Base-by-base conservation (phyloP, 1,284 basidiomycete genomes). In the Kwoniella shivajii region DNA sequence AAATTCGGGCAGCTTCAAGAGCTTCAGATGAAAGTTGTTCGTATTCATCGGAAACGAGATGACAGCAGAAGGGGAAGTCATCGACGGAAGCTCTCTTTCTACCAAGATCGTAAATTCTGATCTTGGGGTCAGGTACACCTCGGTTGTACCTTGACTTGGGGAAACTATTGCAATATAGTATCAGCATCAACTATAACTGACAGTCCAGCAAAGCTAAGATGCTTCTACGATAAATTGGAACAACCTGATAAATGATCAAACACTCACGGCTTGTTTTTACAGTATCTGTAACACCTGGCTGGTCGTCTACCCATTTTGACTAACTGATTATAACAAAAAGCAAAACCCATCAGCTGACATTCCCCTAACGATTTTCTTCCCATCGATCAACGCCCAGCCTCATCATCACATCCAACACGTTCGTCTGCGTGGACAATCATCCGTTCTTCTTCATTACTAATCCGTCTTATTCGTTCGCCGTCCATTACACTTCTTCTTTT, bases 1-100 rank as follows among this genome's bases (percentile, higher is more conserved):
- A 97, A 72, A 99, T 99, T 82, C 94, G 94, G 56, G 94, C 94
- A 42, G 95, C 95, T 82, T 99, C 95, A 60, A 98, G 88, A 50
- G 94, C 94, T 80, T 98, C 95, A 46, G 87, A 89, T 33, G 92
- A 95, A 56, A 98, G 85, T 78, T 99, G 94, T 80, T 99, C 94
- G 80, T 97, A 96, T 82, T 98, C 95, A 76, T 98, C 93, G 57
- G 93, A 98, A 63, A 98, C 95, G 60, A 98, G 84, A 81, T 96
- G 93, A 78, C 86, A 88, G 80, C 91, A 94, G 86, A 88, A 94
- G 64, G 93, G 92, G 85, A 98, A 98, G 78, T 98, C 95, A 79
- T 98, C 93, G 71, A 94, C 91, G 57, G 87, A 87, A 60, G 94
- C 94, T 80, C 87, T 89, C 83, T 97, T 97, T 71, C 92, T 89